Percentiles rank a stretch among this genome's conserved stretches.
Conservation (phyloP, 176 grass and related monocot genomes). For the Hordeum vulgare region DNA sequence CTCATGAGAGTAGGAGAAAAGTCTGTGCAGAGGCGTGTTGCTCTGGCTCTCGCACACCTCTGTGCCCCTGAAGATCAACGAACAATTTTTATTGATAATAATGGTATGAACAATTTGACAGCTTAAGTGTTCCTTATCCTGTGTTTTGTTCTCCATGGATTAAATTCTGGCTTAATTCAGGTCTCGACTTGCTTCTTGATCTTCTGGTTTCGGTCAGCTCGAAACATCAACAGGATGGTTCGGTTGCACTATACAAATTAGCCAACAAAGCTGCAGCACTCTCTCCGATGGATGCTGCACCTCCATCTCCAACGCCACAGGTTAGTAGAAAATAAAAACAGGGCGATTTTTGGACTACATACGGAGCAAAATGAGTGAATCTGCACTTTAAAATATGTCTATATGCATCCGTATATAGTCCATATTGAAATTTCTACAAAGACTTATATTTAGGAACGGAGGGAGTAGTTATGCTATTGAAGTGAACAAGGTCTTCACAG, state of each 20-base stretch:
- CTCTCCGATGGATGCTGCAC: conserved; percentile 89
- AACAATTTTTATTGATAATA: conserved; percentile 96
- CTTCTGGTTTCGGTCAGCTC: conserved; percentile 64
- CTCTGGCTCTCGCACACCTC: conserved; percentile 94
- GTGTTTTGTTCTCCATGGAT: neutral
- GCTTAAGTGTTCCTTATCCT: neutral
- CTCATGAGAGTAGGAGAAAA: conserved; percentile 91
- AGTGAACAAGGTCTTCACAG: neutral
- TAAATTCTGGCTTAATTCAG: conserved; percentile 47
- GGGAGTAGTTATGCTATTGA: neutral
- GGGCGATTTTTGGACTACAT: neutral
- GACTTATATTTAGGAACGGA: too few species aligned
- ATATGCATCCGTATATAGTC: too few species aligned
- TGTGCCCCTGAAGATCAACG: conserved; percentile 88
- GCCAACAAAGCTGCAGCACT: conserved; percentile 91
- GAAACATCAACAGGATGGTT: conserved; percentile 95
- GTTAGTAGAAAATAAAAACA: conserved; percentile 26
- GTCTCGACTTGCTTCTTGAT: conserved; percentile 89
- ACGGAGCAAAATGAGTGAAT: too few species aligned
- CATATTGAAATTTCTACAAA: too few species aligned
- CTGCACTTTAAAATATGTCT: too few species aligned
- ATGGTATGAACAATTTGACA: conserved; percentile 44
- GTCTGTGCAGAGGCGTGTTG: conserved; percentile 81
- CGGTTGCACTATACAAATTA: conserved; percentile 84
- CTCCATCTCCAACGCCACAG: conserved; percentile 94